Percentiles rank a stretch among this genome's conserved stretches.
Conservation (phyloP, 352 stramenopile species). For the Globisporangium middletonii region DNA sequence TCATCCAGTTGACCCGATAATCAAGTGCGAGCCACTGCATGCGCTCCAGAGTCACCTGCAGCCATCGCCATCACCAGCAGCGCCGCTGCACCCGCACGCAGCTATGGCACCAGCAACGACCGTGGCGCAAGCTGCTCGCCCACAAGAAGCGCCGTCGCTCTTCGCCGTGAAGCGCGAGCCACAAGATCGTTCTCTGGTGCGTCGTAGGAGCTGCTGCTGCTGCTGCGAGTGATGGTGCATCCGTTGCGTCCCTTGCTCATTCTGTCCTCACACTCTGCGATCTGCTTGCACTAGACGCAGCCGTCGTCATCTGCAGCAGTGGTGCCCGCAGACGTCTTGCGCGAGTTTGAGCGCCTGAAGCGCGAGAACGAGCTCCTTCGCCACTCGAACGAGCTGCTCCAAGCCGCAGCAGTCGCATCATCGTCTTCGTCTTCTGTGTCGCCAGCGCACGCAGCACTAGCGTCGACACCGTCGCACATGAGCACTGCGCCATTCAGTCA, state of each 20-base stretch:
- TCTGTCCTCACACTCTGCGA: neutral
- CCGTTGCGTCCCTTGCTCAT: neutral
- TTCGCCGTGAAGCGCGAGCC: neutral
- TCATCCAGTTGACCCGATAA: neutral
- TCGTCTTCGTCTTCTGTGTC: neutral
- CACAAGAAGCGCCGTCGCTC: no score
- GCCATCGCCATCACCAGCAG: no score
- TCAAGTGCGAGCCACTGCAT: neutral
- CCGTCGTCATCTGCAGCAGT: neutral
- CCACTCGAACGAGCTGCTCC: slow-evolving; percentile 54
- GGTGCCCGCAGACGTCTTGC: slow-evolving; percentile 29
- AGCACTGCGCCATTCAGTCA: no score
- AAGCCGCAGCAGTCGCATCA: slow-evolving; percentile 23
- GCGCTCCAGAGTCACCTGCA: neutral
- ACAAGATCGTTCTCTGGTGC: slow-evolving; percentile 1
- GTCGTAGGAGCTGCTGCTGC: neutral
- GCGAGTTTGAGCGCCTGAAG: slow-evolving; percentile 61
- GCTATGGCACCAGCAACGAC: no score
- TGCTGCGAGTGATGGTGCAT: no score
- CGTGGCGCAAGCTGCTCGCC: no score
- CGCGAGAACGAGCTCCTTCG: slow-evolving; percentile 59
- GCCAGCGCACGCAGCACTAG: neutral
- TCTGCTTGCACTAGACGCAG: neutral
- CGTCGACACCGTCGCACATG: neutral
- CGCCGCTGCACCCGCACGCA: neutral